Evolutionary conservation across 371 early-diverging fungal species (phyloP), one percentile per base, ranked within the genome.

Genomic region (Mortierella sp.): DNA sequence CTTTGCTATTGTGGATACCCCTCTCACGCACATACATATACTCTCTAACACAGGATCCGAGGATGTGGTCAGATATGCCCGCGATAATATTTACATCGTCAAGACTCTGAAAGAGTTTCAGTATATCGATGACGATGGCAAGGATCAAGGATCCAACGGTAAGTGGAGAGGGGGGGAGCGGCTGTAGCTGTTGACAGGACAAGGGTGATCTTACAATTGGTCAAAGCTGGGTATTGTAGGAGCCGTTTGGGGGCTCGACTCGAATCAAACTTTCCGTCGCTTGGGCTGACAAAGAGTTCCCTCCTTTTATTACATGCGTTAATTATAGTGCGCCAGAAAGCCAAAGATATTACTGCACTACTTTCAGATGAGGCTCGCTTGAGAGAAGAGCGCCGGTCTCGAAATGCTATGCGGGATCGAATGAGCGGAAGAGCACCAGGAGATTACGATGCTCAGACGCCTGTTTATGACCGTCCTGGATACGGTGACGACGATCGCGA

Each of bases 41-140:
- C n/a, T n/a, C n/a, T n/a, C n/a, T n/a, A n/a, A n/a, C n/a, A n/a
- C n/a, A 67, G 99, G 99, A 42, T 94, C 97, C 26, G 95, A 96
- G 54, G 84, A 89, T 51, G 95, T 97, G 19, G 90, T 97, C 39
- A 67, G 84, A 24, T 96, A 98, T 76, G 91, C 95, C 4, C 90
- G 93, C 46, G 91, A 95, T 69, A 97, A 98, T 71, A 63, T 94
- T 21, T 95, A 94, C 64, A 88, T 96, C 53, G 92, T 98, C 61
- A 97, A 94, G 81, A 98, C 99, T 1, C 79, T 98, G 47, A 93
- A 93, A 55, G 98, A 98, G 81, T 98, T 97, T 78, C 96, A 96
- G 71, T 93, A 91, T 80, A 83, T 96, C 43, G 97, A 97, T 76
- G 97, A 97, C 18, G 86, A 90, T 41, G 95, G 95, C 38, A 89